Base-by-base conservation (phyloP, 2,329 filamentous ascomycete genomes). In the Nemania diffusa region DNA sequence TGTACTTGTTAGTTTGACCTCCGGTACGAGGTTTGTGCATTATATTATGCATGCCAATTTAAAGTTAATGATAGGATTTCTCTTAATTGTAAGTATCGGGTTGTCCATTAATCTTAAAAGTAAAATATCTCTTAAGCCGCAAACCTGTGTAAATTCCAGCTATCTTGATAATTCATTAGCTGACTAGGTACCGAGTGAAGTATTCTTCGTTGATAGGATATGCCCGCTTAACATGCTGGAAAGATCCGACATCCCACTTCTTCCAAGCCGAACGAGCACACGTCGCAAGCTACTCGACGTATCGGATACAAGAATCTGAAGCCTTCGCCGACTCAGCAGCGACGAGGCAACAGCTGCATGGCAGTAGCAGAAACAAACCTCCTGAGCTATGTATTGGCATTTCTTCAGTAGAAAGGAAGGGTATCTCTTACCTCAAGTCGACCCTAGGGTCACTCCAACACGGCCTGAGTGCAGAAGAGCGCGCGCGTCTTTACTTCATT, bases 301-400 rank as follows among this genome's bases (percentile, higher is more conserved):
- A 70, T 62, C 70, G 71, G 48, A 71, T 73, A 62, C 51, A 67
- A 42, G 56, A 73, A 62, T 68, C 70, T 2, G 20, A 62, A 17
- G 48, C 52, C 59, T 67, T 70, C 20, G 71, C 64, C 51, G 67
- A 71, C 20, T 51, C 24, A 5, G 13, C 53, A 20, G 61, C 44
- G 13, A 20, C 56, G 11, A 40, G 48, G 15, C 22, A 29, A 26
- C 56, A 44, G n/a, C 24, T 24, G 15, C 26, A 34, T 4, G 34
- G 17, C 17, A 52, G 24, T 29, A 50, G 42, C 17, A 50, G 27
- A 27, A 7, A 53, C 3, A 5, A 5, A 2, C 26, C 59, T 2
- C 71, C 71, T 17, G 66, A 71, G 24, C n/a, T 74, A 37, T 74
- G 71, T 56, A 64, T 74, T 34, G 73, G 70, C 11, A 62, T 73